Percentiles rank a stretch among this genome's conserved stretches.
phyloP scores from a whole-genome alignment of 257 asterid species.

The Solanum clarkiae region DNA sequence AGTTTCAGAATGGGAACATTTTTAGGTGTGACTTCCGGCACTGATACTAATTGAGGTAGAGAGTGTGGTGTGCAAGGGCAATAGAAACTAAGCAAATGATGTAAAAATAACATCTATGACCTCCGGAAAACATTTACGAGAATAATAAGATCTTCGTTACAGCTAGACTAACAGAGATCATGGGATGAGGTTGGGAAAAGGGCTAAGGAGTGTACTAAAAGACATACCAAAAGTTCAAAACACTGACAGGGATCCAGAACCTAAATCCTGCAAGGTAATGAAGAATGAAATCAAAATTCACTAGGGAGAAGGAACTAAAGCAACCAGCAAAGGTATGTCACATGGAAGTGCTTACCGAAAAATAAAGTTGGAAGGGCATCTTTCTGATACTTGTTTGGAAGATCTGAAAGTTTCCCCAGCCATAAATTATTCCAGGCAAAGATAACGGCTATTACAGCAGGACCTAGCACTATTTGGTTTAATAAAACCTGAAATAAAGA shows the following conservation, averaged over 20 bases:
- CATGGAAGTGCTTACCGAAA: constrained; percentile 34
- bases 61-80: neutral
- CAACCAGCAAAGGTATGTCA: neutral
- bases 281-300: neutral
- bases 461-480: constrained; percentile 80
- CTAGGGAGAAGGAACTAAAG: neutral
- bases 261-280: constrained; percentile 55
- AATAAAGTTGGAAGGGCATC: constrained; percentile 82
- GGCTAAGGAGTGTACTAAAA: neutral
- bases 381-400: constrained; percentile 74
- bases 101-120: neutral
- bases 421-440: constrained; percentile 93
- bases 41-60: neutral
- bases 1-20: neutral
- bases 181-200: neutral
- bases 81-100: neutral
- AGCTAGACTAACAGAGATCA: neutral
- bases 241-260: constrained; percentile 95
- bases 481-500: constrained; percentile 46
- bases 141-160: neutral
- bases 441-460: constrained; percentile 65
- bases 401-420: constrained; percentile 78
- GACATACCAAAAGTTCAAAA: constrained; percentile 82
- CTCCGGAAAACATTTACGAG: neutral
- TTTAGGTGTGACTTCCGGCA: neutral